phyloP scores from a whole-genome alignment of 441 rosid genomes.

The Syzygium malaccense region DNA sequence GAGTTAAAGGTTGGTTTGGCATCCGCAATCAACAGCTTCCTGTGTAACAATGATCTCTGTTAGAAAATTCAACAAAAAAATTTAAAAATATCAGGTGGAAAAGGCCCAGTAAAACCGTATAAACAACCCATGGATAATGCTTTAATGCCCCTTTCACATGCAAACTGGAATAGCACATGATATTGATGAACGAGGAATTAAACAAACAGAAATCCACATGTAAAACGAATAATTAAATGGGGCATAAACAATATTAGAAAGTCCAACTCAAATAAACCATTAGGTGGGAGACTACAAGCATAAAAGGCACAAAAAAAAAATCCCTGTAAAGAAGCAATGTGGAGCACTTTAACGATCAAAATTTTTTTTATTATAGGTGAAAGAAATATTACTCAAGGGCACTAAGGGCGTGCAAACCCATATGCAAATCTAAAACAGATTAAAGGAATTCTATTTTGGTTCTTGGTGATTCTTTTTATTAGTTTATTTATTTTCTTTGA shows the following conservation, averaged over 20 bases:
- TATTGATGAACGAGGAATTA: neutral
- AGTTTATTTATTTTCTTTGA: too few relatives aligned
- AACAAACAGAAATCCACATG: neutral
- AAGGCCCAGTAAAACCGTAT: neutral
- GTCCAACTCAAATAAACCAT: neutral
- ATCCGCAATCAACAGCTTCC: slow-evolving; percentile 63
- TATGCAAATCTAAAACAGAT: neutral
- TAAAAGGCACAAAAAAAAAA: neutral
- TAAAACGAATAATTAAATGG: neutral
- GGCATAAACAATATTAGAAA: neutral
- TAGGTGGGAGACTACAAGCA: neutral
- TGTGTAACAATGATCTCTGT: slow-evolving; percentile 18
- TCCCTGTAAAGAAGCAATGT: neutral
- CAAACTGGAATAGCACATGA: neutral
- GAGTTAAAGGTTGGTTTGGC: slow-evolving; percentile 44
- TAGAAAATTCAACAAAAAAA: neutral
- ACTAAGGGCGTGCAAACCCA: neutral
- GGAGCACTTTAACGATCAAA: neutral
- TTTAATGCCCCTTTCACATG: neutral
- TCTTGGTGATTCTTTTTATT: neutral
- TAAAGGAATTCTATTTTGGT: neutral
- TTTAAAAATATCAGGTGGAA: neutral
- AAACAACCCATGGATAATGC: neutral
- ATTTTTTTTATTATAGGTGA: neutral
- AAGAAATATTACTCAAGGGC: neutral